These are phyloP conservation scores for Phytophthora uliginosa DNA, from an alignment of 352 stramenopile species.

Conservation along the genomic window DNA sequence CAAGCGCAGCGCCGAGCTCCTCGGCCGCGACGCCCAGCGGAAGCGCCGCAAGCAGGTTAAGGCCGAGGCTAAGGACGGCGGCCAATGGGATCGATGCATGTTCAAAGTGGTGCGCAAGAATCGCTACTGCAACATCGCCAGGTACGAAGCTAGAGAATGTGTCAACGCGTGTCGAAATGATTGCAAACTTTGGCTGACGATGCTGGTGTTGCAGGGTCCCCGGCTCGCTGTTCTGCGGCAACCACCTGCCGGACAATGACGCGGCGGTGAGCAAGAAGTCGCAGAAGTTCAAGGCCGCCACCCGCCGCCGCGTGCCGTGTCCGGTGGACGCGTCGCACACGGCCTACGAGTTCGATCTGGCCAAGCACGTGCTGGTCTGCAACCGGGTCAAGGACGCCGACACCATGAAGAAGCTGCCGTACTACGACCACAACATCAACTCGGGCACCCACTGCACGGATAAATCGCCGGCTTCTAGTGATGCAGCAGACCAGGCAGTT, in stretches of 20 bases:
- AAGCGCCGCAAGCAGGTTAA: constrained; percentile 82
- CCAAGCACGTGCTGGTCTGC: constrained; percentile 84
- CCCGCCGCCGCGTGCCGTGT: constrained; percentile 75
- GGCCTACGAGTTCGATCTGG: constrained; percentile 83
- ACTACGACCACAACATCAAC: constrained; percentile 86
- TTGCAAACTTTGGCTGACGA: constrained; percentile 29
- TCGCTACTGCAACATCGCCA: constrained; percentile 84
- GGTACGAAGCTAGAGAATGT: constrained; percentile 38
- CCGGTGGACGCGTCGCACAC: constrained; percentile 78
- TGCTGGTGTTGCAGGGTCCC: constrained; percentile 41
- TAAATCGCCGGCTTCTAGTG: not conserved
- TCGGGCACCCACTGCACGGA: constrained; percentile 56
- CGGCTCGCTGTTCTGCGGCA: constrained; percentile 78
- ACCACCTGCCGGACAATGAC: constrained; percentile 67
- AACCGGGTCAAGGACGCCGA: constrained; percentile 80
- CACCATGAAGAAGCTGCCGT: constrained; percentile 67
- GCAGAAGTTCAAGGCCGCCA: constrained; percentile 69
- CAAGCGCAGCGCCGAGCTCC: constrained; percentile 45
- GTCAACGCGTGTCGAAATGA: constrained; percentile 27
- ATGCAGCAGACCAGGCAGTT: constrained; percentile 6
- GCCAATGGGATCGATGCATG: constrained; percentile 84
- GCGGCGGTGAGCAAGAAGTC: constrained; percentile 59
- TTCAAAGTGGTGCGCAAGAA: constrained; percentile 85
- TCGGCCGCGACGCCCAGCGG: constrained; percentile 35
- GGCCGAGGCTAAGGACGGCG: constrained; percentile 48